Conservation (phyloP, 805 yeast genomes). For the Cyberlindnera lachancei region DNA sequence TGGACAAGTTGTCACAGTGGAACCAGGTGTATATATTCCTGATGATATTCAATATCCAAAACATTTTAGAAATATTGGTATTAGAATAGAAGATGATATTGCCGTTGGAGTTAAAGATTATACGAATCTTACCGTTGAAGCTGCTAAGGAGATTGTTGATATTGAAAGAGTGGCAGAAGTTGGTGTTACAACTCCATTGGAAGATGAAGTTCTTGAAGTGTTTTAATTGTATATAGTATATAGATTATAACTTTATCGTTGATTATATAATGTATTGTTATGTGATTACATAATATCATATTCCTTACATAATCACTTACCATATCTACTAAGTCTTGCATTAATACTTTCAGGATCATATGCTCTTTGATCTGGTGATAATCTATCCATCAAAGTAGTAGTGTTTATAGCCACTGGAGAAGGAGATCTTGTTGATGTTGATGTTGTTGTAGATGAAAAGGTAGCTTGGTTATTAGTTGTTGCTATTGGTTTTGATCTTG, state of each 20-base stretch:
- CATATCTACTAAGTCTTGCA: conserved; percentile 1
- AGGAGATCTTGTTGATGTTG: no score
- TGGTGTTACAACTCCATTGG: conserved; percentile 47
- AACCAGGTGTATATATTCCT: conserved; percentile 94
- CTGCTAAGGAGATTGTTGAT: conserved; percentile 80
- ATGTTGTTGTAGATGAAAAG: conserved; percentile 1
- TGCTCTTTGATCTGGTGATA: background rate
- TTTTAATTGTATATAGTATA: no score
- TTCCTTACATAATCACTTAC: no score
- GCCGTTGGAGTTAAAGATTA: conserved; percentile 60
- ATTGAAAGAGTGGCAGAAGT: conserved; percentile 59
- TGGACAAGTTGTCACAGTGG: conserved; percentile 88
- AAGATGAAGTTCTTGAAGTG: conserved; percentile 33
- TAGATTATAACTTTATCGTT: no score
- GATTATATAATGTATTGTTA: no score
- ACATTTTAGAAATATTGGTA: conserved; percentile 80
- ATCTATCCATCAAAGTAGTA: no score
- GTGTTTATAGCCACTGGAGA: no score
- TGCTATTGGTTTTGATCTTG: background rate
- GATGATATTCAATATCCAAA: conserved; percentile 61
- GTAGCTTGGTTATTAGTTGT: no score
- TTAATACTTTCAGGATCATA: conserved; percentile 1
- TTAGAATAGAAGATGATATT: conserved; percentile 90
- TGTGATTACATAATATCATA: no score
- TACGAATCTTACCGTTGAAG: conserved; percentile 67